A percentile compares a stretch with the other conserved stretches of the same genome.
These are phyloP conservation scores for Warburgia ugandensis DNA, from an alignment of 164 flowering plant species.

Conservation along the genomic window DNA sequence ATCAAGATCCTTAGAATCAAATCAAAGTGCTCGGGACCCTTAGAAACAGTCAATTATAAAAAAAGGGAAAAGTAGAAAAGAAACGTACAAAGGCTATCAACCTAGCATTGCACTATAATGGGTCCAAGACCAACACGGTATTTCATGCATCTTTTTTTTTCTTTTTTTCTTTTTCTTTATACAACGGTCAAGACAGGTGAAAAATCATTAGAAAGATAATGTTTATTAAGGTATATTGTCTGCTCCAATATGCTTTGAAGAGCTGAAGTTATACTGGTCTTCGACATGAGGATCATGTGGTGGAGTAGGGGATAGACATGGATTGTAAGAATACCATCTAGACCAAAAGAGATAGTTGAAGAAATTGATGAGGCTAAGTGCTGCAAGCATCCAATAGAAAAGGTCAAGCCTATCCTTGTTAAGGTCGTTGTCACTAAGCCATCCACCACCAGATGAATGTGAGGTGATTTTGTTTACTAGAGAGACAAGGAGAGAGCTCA, in stretches of 20 bases:
- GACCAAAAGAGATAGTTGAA: constrained; percentile 63
- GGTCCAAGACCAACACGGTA: constrained; percentile 7
- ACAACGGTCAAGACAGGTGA: constrained; percentile 10
- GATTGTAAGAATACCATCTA: constrained; percentile 43
- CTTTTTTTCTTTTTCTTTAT: not conserved
- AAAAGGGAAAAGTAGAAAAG: not conserved
- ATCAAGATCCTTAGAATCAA: constrained; percentile 17
- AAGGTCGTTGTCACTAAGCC: constrained; percentile 58
- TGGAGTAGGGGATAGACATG: constrained; percentile 22
- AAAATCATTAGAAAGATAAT: constrained; percentile 4
- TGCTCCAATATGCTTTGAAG: constrained; percentile 22
- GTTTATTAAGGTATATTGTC: constrained; percentile 22
- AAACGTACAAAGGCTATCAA: constrained; percentile 6
- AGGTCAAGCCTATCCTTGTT: constrained; percentile 61
- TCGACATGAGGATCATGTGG: constrained; percentile 18
- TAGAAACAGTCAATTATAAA: constrained; percentile 16
- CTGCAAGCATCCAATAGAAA: constrained; percentile 66
- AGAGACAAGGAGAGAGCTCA: constrained; percentile 59
- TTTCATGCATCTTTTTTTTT: not conserved
- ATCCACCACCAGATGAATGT: constrained; percentile 26
- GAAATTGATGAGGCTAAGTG: constrained; percentile 53
- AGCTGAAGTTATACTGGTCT: constrained; percentile 17
- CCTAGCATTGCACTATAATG: constrained; percentile 16
- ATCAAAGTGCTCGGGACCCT: constrained; percentile 7
- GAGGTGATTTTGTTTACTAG: constrained; percentile 50